Conservation (phyloP, 306 rosid genomes). For the Dalbergia cultrata region DNA sequence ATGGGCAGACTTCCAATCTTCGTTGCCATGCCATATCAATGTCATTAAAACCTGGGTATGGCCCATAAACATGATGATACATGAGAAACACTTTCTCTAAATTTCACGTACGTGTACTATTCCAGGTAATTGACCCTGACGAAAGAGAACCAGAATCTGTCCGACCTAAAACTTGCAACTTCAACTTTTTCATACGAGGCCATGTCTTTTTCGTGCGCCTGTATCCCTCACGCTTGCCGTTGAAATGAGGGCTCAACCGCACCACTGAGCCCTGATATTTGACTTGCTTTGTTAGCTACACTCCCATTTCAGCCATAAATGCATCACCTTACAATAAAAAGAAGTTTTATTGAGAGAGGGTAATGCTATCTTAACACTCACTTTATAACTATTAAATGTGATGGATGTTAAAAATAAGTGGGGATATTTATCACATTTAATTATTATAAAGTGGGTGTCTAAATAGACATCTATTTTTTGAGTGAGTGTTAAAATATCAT, state of each 20-base stretch:
- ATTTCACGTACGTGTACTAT: slow-evolving; percentile 24
- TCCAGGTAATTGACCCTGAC: slow-evolving; percentile 14
- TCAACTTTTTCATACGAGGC: slow-evolving; percentile 2
- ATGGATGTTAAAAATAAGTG: no score
- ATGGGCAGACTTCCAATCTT: neutral
- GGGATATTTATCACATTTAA: no score
- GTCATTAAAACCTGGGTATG: slow-evolving; percentile 6
- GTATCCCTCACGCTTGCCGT: slow-evolving; percentile 27
- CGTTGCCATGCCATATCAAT: neutral
- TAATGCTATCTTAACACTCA: no score
- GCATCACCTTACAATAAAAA: neutral
- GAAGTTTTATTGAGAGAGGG: no score
- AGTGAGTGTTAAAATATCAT: no score
- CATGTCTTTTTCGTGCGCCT: slow-evolving; percentile 7
- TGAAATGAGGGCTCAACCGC: slow-evolving; percentile 42
- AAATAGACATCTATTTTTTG: no score
- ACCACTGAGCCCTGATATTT: neutral
- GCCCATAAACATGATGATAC: slow-evolving; percentile 22
- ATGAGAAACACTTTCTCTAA: slow-evolving; percentile 1
- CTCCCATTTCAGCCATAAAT: slow-evolving; percentile 42
- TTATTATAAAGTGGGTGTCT: no score
- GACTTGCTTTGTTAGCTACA: slow-evolving; percentile 14
- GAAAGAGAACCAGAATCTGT: slow-evolving; percentile 23
- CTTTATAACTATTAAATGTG: no score
- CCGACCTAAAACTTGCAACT: slow-evolving; percentile 19